Evolutionary conservation across 139 green algal genomes (phyloP).

Genomic region (Chlorella sp.): DNA sequence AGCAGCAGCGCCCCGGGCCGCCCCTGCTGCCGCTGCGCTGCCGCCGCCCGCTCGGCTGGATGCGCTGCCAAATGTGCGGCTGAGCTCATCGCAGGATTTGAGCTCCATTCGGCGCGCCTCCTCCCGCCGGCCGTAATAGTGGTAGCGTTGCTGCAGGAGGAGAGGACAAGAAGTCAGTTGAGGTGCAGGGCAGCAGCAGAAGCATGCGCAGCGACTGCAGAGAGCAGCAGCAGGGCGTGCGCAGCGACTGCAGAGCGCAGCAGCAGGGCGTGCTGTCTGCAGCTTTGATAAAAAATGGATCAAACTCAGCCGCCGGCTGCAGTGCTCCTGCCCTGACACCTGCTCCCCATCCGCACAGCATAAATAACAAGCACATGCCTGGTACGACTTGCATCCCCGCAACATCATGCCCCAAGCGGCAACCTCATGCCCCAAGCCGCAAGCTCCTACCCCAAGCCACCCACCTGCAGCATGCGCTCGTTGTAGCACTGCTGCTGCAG

Average conservation of each 20-base stretch:
- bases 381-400: too few relatives aligned
- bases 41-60: too few relatives aligned
- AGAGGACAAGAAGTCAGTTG: background rate
- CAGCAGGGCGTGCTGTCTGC: background rate
- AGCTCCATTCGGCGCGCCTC: constrained; percentile 38
- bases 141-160: constrained; percentile 34
- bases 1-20: too few relatives aligned
- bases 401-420: background rate
- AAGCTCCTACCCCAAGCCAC: background rate
- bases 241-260: too few relatives aligned
- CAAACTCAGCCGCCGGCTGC: too few relatives aligned
- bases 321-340: too few relatives aligned
- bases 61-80: constrained; percentile 22
- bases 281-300: too few relatives aligned
- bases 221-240: background rate
- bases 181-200: background rate
- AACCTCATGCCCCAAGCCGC: background rate
- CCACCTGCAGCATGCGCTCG: constrained; percentile 37
- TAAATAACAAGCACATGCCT: background rate
- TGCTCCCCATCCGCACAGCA: background rate
- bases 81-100: constrained; percentile 34
- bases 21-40: too few relatives aligned
- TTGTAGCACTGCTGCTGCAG: constrained; percentile 52
- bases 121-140: constrained; percentile 39
- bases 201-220: too few relatives aligned